These are phyloP conservation scores for Ustilago bromivora DNA, from an alignment of 1,284 basidiomycete genomes.

Conservation along the genomic window DNA sequence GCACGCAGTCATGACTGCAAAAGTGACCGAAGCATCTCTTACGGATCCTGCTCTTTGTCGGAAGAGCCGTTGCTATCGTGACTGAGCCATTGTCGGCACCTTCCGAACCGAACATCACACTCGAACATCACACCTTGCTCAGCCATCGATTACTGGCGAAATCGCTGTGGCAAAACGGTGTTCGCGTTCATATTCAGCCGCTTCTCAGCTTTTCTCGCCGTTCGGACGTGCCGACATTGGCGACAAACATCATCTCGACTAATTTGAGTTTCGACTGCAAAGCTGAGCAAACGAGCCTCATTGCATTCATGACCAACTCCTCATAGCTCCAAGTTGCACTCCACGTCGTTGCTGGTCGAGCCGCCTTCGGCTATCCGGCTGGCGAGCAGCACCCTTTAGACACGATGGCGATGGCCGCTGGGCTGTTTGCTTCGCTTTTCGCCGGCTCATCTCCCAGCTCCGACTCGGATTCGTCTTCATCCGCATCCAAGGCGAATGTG, in stretches of 20 bases:
- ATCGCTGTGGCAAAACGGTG: background rate
- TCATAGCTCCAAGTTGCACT: background rate
- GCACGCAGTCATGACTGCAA: constrained; percentile 2
- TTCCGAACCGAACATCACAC: constrained; percentile 1
- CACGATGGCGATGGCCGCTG: constrained; percentile 35
- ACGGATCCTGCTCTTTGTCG: constrained; percentile 7
- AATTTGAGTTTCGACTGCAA: background rate
- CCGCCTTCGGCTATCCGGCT: constrained; percentile 6
- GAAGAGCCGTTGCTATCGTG: background rate
- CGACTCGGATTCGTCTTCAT: background rate
- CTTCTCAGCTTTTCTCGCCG: background rate
- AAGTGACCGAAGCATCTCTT: background rate
- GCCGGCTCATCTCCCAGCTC: constrained; percentile 12
- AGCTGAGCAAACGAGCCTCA: background rate
- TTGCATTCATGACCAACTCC: constrained; percentile 11
- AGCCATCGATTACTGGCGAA: background rate
- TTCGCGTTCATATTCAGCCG: background rate
- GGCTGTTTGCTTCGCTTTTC: constrained; percentile 43
- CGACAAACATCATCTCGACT: background rate
- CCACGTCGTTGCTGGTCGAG: background rate
- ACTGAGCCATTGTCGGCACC: background rate
- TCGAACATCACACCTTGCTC: background rate
- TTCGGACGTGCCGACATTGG: background rate
- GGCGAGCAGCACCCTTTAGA: constrained; percentile 1
- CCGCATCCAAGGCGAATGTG: background rate